A percentile compares a stretch with the other conserved stretches of the same genome.
Evolutionary conservation across 1,284 basidiomycete species (phyloP).

Genomic region (Mycosarcoma maydis): DNA sequence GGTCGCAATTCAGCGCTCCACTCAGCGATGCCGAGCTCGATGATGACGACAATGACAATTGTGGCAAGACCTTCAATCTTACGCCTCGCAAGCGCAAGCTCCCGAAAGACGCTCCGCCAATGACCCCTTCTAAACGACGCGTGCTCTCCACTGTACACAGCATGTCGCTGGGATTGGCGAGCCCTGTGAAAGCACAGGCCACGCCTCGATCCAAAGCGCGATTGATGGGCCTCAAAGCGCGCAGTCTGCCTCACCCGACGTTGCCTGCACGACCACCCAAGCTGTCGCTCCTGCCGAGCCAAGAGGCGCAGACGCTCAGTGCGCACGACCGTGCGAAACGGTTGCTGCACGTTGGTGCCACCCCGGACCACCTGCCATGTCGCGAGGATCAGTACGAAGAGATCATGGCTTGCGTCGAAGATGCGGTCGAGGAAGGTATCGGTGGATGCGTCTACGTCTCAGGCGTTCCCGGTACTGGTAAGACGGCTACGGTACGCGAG

Average conservation of each 20-base stretch:
- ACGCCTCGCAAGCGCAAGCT: conserved; percentile 30
- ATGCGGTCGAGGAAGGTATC: conserved; percentile 87
- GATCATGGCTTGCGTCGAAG: conserved; percentile 81
- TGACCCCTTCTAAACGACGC: conserved; percentile 39
- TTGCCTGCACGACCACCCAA: conserved; percentile 52
- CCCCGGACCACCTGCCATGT: conserved; percentile 89
- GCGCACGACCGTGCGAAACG: conserved; percentile 57
- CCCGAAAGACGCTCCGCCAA: conserved; percentile 29
- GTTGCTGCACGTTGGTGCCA: conserved; percentile 88
- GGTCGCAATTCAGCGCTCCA: conserved; percentile 33
- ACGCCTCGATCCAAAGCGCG: conserved; percentile 47
- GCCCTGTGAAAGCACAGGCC: conserved; percentile 40
- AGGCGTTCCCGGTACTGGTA: conserved; percentile 88
- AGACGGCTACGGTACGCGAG: conserved; percentile 90
- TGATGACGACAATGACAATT: conserved; percentile 23
- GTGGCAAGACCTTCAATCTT: conserved; percentile 30
- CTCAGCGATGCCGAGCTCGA: conserved; percentile 21
- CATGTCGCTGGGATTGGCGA: conserved; percentile 24
- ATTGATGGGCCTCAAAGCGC: conserved; percentile 36
- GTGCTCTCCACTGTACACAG: conserved; percentile 37
- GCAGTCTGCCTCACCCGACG: conserved; percentile 36
- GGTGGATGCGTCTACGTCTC: conserved; percentile 97
- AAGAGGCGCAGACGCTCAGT: conserved; percentile 36
- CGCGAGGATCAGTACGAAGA: conserved; percentile 85
- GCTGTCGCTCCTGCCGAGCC: conserved; percentile 40